A percentile compares a stretch with the other conserved stretches of the same genome.
Evolutionary conservation across 2,329 filamentous ascomycete species (phyloP).

Genomic region (Pleoardoris graminearum): DNA sequence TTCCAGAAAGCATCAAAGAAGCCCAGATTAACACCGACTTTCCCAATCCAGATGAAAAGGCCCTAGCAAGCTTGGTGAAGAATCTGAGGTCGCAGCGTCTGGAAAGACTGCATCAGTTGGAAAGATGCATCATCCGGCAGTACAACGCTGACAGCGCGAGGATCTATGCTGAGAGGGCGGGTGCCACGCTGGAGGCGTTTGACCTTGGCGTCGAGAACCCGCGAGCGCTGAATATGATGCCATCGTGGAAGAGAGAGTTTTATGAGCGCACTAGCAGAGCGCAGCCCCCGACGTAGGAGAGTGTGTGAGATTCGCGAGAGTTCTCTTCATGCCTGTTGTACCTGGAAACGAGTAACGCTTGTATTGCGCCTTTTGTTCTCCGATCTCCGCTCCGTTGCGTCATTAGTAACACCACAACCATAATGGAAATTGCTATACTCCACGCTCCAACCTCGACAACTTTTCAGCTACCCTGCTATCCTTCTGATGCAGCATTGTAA

Average conservation of each 20-base stretch:
- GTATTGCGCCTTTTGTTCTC: too few relatives aligned
- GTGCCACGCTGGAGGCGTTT: slow-evolving; percentile 28
- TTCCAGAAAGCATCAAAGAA: slow-evolving; percentile 33
- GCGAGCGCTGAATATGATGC: slow-evolving; percentile 32
- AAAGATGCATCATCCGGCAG: slow-evolving; percentile 31
- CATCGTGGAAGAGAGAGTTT: slow-evolving; percentile 39
- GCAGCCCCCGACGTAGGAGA: not conserved
- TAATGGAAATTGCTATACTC: too few relatives aligned
- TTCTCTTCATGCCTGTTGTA: too few relatives aligned
- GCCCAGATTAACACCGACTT: slow-evolving; percentile 38
- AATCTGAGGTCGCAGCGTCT: slow-evolving; percentile 31
- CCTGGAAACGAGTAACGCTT: too few relatives aligned
- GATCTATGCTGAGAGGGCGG: slow-evolving; percentile 20
- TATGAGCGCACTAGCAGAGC: slow-evolving; percentile 16
- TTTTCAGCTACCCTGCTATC: too few relatives aligned
- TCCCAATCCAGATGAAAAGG: slow-evolving; percentile 25
- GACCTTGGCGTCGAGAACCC: slow-evolving; percentile 16
- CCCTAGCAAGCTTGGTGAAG: slow-evolving; percentile 33
- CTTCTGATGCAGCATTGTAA: too few relatives aligned
- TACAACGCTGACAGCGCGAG: slow-evolving; percentile 23
- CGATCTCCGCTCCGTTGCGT: too few relatives aligned
- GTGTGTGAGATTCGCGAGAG: not conserved
- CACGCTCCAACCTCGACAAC: too few relatives aligned
- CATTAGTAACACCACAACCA: too few relatives aligned
- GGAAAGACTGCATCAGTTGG: slow-evolving; percentile 22